A percentile compares a stretch with the other conserved stretches of the same genome.
Evolutionary conservation across 306 rosid genomes (phyloP).

Genomic region (Pterocarpus santalinus): DNA sequence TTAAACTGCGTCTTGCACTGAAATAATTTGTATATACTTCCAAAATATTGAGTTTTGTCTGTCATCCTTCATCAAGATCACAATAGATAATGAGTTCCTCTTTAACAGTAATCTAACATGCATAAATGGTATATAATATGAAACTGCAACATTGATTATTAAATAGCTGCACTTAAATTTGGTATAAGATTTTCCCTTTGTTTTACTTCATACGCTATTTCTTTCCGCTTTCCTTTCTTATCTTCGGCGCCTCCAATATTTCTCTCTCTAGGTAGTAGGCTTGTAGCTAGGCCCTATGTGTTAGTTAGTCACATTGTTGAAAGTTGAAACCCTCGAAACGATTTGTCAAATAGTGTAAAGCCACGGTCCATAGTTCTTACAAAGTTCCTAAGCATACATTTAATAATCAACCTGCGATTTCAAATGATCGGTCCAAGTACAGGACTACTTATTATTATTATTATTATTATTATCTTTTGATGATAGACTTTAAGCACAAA

Average conservation of each 20-base stretch:
- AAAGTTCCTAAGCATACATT: slow-evolving; percentile 27
- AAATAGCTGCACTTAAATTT: slow-evolving; percentile 24
- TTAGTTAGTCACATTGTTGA: slow-evolving; percentile 30
- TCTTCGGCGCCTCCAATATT: neutral
- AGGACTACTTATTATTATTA: neutral
- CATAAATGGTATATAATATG: slow-evolving; percentile 16
- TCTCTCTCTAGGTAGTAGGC: slow-evolving; percentile 22
- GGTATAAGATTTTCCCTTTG: slow-evolving; percentile 9
- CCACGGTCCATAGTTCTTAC: slow-evolving; percentile 34
- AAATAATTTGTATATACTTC: neutral
- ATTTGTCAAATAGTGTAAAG: slow-evolving; percentile 28
- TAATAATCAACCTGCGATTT: slow-evolving; percentile 20
- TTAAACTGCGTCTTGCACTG: neutral
- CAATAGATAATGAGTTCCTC: neutral
- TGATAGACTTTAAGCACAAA: neutral
- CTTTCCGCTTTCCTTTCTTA: neutral
- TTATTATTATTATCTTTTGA: neutral
- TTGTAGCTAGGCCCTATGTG: slow-evolving; percentile 19
- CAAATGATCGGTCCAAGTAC: neutral
- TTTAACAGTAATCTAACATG: slow-evolving; percentile 30
- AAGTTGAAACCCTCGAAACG: slow-evolving; percentile 39
- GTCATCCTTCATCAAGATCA: neutral
- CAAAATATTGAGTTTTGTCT: neutral
- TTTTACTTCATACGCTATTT: neutral
- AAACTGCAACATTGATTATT: slow-evolving; percentile 21